phyloP scores from a whole-genome alignment of 2,329 filamentous ascomycete species.

The Lasiodiplodia hormozganensis region DNA sequence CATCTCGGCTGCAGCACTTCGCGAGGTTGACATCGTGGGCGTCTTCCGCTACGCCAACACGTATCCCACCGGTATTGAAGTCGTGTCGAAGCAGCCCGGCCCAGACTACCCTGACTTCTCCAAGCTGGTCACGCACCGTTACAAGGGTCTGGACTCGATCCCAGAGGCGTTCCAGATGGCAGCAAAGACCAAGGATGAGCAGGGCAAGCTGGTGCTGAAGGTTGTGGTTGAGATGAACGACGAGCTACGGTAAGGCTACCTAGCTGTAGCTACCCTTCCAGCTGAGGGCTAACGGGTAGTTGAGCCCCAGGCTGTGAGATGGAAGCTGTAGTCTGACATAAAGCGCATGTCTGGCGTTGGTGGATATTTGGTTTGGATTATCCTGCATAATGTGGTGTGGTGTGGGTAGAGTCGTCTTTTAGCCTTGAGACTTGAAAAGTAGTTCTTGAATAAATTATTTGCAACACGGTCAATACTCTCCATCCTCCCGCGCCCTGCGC shows the following conservation, averaged over 20 bases:
- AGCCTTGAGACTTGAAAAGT: not conserved
- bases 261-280: constrained; percentile 2
- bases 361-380: not conserved
- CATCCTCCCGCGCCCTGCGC: not conserved
- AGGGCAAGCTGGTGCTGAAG: constrained; percentile 74
- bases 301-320: constrained; percentile 21
- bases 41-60: constrained; percentile 81
- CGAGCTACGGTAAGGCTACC: constrained; percentile 8
- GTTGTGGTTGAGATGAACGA: constrained; percentile 63
- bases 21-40: constrained; percentile 79
- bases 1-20: constrained; percentile 73
- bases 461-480: constrained; percentile 14
- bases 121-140: constrained; percentile 76
- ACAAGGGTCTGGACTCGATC: constrained; percentile 68
- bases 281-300: constrained; percentile 3
- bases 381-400: not conserved
- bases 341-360: constrained; percentile 17
- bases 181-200: constrained; percentile 69
- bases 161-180: constrained; percentile 74
- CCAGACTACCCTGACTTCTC: constrained; percentile 67
- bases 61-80: constrained; percentile 73
- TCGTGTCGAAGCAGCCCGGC: constrained; percentile 53
- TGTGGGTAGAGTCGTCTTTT: not conserved
- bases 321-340: not conserved
- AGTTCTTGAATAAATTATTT: constrained; percentile 7